A percentile compares a stretch with the other conserved stretches of the same genome.
Conservation (phyloP, 2,329 filamentous ascomycete species). For the Akanthomyces muscarius region DNA sequence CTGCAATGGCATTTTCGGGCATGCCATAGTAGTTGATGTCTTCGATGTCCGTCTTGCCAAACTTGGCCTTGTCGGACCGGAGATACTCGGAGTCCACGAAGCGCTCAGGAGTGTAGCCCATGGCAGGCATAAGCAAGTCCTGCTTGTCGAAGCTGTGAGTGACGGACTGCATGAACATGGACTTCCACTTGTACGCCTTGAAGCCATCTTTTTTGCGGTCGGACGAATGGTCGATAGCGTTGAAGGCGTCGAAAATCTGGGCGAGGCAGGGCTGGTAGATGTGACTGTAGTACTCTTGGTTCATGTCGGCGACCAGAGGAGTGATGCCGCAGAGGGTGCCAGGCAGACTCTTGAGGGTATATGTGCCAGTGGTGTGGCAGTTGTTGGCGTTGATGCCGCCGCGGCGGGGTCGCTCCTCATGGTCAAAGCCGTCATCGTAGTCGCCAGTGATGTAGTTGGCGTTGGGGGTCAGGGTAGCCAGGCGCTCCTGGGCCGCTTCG, state of each 20-base stretch:
- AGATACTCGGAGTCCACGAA: conserved; percentile 30
- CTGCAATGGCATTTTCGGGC: conserved; percentile 29
- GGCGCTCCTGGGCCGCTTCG: conserved; percentile 25
- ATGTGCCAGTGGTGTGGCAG: conserved; percentile 39
- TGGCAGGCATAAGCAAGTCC: conserved; percentile 26
- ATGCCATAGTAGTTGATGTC: conserved; percentile 36
- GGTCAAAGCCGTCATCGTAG: conserved; percentile 33
- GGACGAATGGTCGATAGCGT: conserved; percentile 21
- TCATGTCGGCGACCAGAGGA: conserved; percentile 40
- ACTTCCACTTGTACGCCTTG: conserved; percentile 29
- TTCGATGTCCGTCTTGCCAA: conserved; percentile 27
- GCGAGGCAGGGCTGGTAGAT: conserved; percentile 44
- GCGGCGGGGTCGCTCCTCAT: conserved; percentile 22
- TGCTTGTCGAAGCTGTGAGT: conserved; percentile 34
- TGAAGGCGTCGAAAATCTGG: conserved; percentile 35
- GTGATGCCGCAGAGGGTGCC: conserved; percentile 41
- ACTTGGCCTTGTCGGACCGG: conserved; percentile 26
- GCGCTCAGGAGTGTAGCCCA: conserved; percentile 29
- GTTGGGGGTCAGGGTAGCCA: conserved; percentile 29
- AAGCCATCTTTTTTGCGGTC: conserved; percentile 21
- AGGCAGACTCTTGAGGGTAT: conserved; percentile 41
- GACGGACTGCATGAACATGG: conserved; percentile 32
- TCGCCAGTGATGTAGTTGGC: conserved; percentile 35
- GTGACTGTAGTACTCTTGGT: conserved; percentile 38
- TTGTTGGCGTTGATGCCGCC: conserved; percentile 40